Percentiles rank a stretch among this genome's conserved stretches.
Evolutionary conservation across 2,329 filamentous ascomycete genomes (phyloP).

Genomic region (Monilinia aucupariae): DNA sequence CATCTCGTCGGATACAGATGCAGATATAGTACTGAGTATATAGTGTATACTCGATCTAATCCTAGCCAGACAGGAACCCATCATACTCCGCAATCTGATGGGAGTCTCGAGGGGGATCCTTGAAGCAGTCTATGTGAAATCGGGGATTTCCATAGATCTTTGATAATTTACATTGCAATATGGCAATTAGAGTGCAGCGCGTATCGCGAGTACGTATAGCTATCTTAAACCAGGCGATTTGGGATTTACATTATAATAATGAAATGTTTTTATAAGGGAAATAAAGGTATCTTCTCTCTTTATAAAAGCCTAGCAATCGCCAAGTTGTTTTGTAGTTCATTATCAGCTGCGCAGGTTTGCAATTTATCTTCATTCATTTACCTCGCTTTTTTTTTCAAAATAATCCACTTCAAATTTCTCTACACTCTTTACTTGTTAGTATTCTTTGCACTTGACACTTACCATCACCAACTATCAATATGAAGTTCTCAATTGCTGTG

Average conservation of each 20-base stretch:
- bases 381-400: neutral
- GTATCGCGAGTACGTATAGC: neutral
- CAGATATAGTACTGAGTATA: neutral
- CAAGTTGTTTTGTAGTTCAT: neutral
- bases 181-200: neutral
- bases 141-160: neutral
- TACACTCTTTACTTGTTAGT: neutral
- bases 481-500: slow-evolving; percentile 3
- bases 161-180: neutral
- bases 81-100: no score
- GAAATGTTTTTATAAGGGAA: neutral
- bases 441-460: neutral
- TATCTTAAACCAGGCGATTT: neutral
- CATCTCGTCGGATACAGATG: neutral
- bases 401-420: neutral
- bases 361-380: neutral
- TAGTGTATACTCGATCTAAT: no score
- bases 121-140: neutral
- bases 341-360: neutral
- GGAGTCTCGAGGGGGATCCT: neutral
- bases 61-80: no score
- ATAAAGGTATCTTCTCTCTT: neutral
- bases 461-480: neutral
- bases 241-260: neutral
- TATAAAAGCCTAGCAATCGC: neutral